Evolutionary conservation across 148 eudicot species (phyloP).

Genomic region (Mesembryanthemum crystallinum): DNA sequence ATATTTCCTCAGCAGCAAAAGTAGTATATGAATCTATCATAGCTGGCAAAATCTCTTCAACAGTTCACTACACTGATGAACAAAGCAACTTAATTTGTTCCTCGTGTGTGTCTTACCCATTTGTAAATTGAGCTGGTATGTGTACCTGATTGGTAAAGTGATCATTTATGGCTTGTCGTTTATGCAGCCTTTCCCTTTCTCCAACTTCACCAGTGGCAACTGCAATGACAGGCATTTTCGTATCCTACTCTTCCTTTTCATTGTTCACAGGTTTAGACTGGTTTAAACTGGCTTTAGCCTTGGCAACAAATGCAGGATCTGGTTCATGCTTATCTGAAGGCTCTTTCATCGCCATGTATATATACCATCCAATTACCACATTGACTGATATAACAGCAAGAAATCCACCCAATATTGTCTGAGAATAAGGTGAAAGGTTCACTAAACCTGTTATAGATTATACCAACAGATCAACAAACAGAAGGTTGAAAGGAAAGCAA

Average conservation of each 20-base stretch:
- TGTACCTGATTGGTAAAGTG: slow-evolving; percentile 17
- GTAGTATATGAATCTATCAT: not conserved
- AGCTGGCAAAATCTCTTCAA: slow-evolving; percentile 1
- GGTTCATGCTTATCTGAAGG: slow-evolving; percentile 79
- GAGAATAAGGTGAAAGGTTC: slow-evolving; percentile 49
- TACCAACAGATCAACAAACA: not conserved
- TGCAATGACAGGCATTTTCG: not conserved
- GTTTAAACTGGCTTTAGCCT: slow-evolving; percentile 62
- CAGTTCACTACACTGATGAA: not conserved
- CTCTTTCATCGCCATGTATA: slow-evolving; percentile 79
- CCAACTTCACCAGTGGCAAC: not conserved
- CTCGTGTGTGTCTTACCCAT: not conserved
- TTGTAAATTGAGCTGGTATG: not conserved
- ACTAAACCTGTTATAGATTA: slow-evolving; percentile 44
- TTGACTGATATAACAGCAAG: slow-evolving; percentile 88
- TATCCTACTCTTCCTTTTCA: slow-evolving; percentile 31
- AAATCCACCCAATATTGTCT: slow-evolving; percentile 74
- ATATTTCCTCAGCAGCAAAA: slow-evolving; percentile 3
- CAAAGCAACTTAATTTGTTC: not conserved
- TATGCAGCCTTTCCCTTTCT: not conserved
- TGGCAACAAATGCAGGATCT: slow-evolving; percentile 66
- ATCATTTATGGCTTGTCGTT: not conserved
- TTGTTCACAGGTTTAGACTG: slow-evolving; percentile 36
- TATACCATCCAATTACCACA: slow-evolving; percentile 67
- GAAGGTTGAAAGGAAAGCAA: not conserved